Evolutionary conservation across 1,284 basidiomycete genomes (phyloP), one percentile per base, ranked within the genome.

Genomic region (Mycocalia duriaeana): DNA sequence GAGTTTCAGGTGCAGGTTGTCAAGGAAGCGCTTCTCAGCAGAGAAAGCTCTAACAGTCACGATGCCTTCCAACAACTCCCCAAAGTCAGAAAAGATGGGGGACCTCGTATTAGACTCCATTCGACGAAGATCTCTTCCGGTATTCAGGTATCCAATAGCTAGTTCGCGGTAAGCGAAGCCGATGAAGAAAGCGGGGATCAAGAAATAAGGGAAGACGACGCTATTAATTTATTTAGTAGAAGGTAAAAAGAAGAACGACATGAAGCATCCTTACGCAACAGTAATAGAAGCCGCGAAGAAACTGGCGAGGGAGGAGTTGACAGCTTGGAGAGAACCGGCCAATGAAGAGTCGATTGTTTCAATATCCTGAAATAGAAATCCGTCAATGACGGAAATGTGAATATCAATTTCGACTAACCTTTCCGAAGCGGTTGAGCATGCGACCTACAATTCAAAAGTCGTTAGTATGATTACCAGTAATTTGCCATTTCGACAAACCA

Each of bases 21-120:
- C 76, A 56, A 93, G 73, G 71, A 95, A 94, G n/a, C 79, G 72
- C 34, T 71, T 69, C 57, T 94, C 91, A 2, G 83, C 88, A 7
- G 86, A 87, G 66, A 94, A 96, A 0, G 92, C 94, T 42, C 93
- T 81, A 31, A 95, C 89, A n/a, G 88, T 85, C 38, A 90, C 69
- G 42, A 92, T 85, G 18, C 90, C 89, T 49, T 82, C 80, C 28
- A 93, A 68, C 11, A 91, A 65, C 64, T 95, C 91, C 5, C 77
- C 79, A 58, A 93, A 91, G 45, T 86, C 85, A 2, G 85, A 80
- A 60, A 84, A 86, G 47, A 89, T 85, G 0, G 85, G 85, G 3
- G 82, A 85, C 13, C 83, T 71, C 2, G 77, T 74, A 54, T 80
- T 85, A 3, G 82, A 83, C 63, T 92, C 89, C 77, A 92, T 85